Evolutionary conservation across 306 rosid species (phyloP).

Genomic region (Ziziphus jujuba): DNA sequence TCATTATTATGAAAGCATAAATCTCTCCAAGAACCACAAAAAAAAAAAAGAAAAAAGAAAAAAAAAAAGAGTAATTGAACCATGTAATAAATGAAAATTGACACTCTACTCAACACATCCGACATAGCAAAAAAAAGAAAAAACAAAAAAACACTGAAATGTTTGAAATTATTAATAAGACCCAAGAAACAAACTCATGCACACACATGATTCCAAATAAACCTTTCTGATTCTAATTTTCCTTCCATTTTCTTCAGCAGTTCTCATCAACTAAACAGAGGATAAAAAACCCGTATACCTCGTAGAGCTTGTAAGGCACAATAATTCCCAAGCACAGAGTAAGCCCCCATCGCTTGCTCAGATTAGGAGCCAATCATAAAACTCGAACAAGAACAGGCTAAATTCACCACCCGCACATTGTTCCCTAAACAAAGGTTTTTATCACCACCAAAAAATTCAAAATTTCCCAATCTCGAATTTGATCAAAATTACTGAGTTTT

Average conservation of each 20-base stretch:
- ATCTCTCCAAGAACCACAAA: no score
- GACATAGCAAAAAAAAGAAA: no score
- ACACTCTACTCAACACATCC: no score
- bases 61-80: no score
- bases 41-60: no score
- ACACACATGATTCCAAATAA: not conserved
- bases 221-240: not conserved
- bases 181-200: no score
- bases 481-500: not conserved
- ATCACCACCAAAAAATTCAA: no score
- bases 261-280: conserved; percentile 15
- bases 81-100: no score
- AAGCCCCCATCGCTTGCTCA: conserved; percentile 98
- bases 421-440: not conserved
- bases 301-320: conserved; percentile 84
- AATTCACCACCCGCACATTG: conserved; percentile 32
- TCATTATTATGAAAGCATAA: not conserved
- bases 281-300: conserved; percentile 39
- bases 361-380: conserved; percentile 76
- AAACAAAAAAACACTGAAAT: no score
- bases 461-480: not conserved
- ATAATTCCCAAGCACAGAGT: conserved; percentile 87
- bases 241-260: not conserved
- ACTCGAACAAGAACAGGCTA: conserved; percentile 30
- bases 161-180: no score